Evolutionary conservation across 2,329 filamentous ascomycete species (phyloP).

Genomic region (Arachnopeziza araneosa): DNA sequence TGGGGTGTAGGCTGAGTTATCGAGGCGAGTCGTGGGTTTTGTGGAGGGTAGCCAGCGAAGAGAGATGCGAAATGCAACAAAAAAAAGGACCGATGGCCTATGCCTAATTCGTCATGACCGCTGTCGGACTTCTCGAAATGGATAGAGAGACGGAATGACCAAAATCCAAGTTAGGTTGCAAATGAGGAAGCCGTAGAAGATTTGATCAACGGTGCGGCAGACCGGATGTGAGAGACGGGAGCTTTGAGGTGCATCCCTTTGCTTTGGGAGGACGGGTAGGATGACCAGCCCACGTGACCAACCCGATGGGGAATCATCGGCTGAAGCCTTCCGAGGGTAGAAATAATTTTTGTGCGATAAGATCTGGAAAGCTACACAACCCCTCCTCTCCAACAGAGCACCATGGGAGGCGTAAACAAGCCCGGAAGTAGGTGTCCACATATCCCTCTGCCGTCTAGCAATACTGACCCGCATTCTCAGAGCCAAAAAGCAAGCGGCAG

Average conservation of each 20-base stretch:
- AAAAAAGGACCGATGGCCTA: background rate
- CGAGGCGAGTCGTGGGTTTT: constrained; percentile 3
- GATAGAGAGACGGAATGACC: background rate
- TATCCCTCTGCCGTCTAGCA: background rate
- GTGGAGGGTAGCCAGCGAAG: background rate
- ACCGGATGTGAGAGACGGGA: background rate
- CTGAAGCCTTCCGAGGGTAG: background rate
- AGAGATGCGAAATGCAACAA: constrained; percentile 17
- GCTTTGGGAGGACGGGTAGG: background rate
- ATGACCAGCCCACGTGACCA: background rate
- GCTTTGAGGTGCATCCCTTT: background rate
- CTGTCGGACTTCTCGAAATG: background rate
- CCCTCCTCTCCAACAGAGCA: constrained; percentile 2
- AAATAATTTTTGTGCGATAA: background rate
- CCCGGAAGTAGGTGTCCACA: constrained; percentile 28
- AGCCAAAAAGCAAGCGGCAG: constrained; percentile 90
- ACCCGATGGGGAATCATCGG: background rate
- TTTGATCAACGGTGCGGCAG: too few species aligned
- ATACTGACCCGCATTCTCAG: constrained; percentile 40
- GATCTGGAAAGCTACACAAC: background rate
- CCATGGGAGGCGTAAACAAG: constrained; percentile 30
- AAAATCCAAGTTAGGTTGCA: too few species aligned
- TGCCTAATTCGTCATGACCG: background rate
- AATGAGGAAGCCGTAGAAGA: too few species aligned
- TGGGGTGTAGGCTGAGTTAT: constrained; percentile 20